Conservation (phyloP, 306 rosid genomes). For the Nissolia schottii region DNA sequence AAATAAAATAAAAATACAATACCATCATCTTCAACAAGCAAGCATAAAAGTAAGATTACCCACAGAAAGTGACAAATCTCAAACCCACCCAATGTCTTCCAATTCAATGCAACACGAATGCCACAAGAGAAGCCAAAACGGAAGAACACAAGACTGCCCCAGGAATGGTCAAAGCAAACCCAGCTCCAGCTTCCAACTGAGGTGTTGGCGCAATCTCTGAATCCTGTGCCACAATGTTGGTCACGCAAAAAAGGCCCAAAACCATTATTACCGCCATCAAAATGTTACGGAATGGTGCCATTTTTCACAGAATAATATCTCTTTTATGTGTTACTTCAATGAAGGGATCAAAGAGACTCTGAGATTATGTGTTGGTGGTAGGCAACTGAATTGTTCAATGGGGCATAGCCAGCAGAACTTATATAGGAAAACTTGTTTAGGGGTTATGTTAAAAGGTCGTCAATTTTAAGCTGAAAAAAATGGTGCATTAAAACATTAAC, state of each 20-base stretch:
- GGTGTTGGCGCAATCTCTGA: slow-evolving; percentile 35
- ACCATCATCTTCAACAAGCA: slow-evolving; percentile 14
- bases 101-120: slow-evolving; percentile 22
- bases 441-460: not conserved
- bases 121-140: slow-evolving; percentile 37
- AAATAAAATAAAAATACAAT: not conserved
- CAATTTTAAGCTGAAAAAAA: slow-evolving; percentile 16
- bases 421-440: slow-evolving; percentile 33
- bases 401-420: slow-evolving; percentile 13
- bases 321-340: not conserved
- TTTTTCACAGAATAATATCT: slow-evolving; percentile 10
- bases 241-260: slow-evolving; percentile 21
- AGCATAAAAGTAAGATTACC: slow-evolving; percentile 8
- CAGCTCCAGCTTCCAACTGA: slow-evolving; percentile 42
- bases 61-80: not conserved
- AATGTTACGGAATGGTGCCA: slow-evolving; percentile 31
- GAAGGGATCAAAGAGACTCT: not conserved
- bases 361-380: not conserved
- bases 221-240: slow-evolving; percentile 30
- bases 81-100: not conserved
- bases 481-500: slow-evolving; percentile 24
- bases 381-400: slow-evolving; percentile 2
- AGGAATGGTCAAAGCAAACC: slow-evolving; percentile 30
- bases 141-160: slow-evolving; percentile 32
- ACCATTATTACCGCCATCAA: slow-evolving; percentile 17